Percentiles rank a stretch among this genome's conserved stretches.
phyloP scores from a whole-genome alignment of 495 filamentous ascomycete species.

The Gamarada debralockiae region DNA sequence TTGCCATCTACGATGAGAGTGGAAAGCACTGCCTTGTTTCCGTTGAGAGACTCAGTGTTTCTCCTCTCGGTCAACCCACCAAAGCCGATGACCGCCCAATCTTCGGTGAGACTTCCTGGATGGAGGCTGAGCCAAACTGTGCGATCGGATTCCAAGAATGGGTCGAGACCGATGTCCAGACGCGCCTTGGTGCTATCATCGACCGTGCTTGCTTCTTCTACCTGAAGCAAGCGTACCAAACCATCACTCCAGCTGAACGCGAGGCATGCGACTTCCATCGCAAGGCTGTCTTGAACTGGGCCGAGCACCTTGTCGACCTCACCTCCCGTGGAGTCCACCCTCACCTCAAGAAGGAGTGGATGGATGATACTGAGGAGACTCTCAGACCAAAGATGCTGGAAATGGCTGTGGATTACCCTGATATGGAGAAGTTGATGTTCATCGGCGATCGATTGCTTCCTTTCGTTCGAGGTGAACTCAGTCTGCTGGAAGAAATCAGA shows the following conservation, averaged over 20 bases:
- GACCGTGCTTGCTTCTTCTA: constrained; percentile 1
- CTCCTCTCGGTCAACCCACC: not conserved
- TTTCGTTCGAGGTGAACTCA: constrained; percentile 35
- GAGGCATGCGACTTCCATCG: not conserved
- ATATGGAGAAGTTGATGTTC: constrained; percentile 9
- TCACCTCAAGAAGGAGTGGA: constrained; percentile 1
- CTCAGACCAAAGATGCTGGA: not conserved
- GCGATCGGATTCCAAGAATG: not conserved
- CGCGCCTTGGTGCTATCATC: not conserved
- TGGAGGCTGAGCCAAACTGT: not conserved
- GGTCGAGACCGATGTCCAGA: not conserved
- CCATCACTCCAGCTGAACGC: not conserved
- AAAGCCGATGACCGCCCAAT: not conserved
- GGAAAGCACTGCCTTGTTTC: constrained; percentile 20
- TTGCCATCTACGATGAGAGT: constrained; percentile 20
- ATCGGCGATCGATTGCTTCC: constrained; percentile 34
- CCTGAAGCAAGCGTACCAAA: not conserved
- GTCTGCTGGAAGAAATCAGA: constrained; percentile 37
- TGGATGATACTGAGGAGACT: constrained; percentile 3
- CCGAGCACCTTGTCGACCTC: not conserved
- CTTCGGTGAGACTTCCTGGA: not conserved
- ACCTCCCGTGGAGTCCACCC: not conserved
- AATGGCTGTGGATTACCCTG: not conserved
- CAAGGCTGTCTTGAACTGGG: not conserved
- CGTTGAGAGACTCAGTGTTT: constrained; percentile 13